Evolutionary conservation across 192 early-diverging fungal genomes (phyloP), one percentile per base, ranked within the genome.

Genomic region (Coemansia sp.): DNA sequence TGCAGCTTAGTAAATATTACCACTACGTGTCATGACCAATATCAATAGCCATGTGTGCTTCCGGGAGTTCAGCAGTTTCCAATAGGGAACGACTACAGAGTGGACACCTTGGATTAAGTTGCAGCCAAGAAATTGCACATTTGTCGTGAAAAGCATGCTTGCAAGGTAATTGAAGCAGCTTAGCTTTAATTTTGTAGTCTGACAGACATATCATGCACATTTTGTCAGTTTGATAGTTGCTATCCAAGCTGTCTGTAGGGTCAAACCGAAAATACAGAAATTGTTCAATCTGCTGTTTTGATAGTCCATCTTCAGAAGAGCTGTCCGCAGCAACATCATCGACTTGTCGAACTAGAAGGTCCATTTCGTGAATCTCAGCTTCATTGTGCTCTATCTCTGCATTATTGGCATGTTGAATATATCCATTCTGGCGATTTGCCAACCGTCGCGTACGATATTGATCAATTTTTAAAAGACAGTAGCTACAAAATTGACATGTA

Each of bases 111-210:
- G 88, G 90, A 53, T 90, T 94, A 39, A 93, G 79, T 55, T 89
- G 86, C 27, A 96, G 76, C 94, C 95, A 98, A 14, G 84, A 85
- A 45, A 88, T 85, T 49, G 94, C 87, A 61, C 95, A 98, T 10
- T 73, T 64, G 1, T 86, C 84, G 68, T 96, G 94, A 65, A 94
- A 98, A 22, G 83, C 63, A 60, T 98, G 95, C 15, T 82, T 84
- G 78, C 95, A 98, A 1, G 88, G 87, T 23, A 95, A 60, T 59
- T 79, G 64, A 3, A 88, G 65, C 14, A 84, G 82, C 23, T 80
- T 70, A 53, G 93, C 91, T 19, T 83, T 83, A 25, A 70, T 65
- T 3, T 63, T 56, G 71, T 89, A 95, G 24, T 93, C 89, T 53
- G 90, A 90, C 58, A 93, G 88, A 64, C 94, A 98, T 0, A 98